Conservation (phyloP, 2,329 filamentous ascomycete species). For the Diaporthe citri region DNA sequence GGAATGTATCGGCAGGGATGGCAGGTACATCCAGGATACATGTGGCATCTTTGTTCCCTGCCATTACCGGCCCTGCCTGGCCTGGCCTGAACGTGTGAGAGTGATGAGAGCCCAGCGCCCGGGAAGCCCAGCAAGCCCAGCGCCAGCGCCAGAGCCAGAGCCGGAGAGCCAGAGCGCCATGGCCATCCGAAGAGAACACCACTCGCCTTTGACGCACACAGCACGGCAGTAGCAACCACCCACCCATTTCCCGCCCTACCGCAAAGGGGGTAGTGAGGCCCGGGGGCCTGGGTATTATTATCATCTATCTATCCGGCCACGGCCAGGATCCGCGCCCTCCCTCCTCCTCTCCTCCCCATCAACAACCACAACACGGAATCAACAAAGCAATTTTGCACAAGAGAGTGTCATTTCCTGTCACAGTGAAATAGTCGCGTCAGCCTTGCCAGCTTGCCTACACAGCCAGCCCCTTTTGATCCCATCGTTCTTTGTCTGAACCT, state of each 20-base stretch:
- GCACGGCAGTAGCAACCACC: conserved; percentile 8
- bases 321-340: conserved; percentile 48
- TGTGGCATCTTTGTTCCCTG: conserved; percentile 30
- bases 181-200: conserved; percentile 22
- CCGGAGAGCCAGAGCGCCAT: conserved; percentile 24
- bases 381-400: conserved; percentile 57
- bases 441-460: conserved; percentile 57
- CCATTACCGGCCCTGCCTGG: conserved; percentile 1
- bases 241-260: conserved; percentile 5
- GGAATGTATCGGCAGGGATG: conserved; percentile 34
- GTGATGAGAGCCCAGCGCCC: conserved; percentile 28
- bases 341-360: conserved; percentile 56
- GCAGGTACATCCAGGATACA: conserved; percentile 33
- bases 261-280: conserved; percentile 2
- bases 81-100: conserved; percentile 10
- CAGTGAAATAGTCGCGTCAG: conserved; percentile 72
- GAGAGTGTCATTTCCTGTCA: conserved; percentile 70
- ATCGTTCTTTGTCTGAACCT: conserved; percentile 48
- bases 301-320: conserved; percentile 37
- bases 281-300: conserved; percentile 29
- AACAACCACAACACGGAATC: conserved; percentile 62
- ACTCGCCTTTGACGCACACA: conserved; percentile 14
- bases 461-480: conserved; percentile 50
- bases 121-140: conserved; percentile 3
- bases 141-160: conserved; percentile 13